A percentile compares a stretch with the other conserved stretches of the same genome.
These are phyloP conservation scores for Cucurbitaria berberidis DNA, from an alignment of 2,329 filamentous ascomycete genomes.

Conservation along the genomic window DNA sequence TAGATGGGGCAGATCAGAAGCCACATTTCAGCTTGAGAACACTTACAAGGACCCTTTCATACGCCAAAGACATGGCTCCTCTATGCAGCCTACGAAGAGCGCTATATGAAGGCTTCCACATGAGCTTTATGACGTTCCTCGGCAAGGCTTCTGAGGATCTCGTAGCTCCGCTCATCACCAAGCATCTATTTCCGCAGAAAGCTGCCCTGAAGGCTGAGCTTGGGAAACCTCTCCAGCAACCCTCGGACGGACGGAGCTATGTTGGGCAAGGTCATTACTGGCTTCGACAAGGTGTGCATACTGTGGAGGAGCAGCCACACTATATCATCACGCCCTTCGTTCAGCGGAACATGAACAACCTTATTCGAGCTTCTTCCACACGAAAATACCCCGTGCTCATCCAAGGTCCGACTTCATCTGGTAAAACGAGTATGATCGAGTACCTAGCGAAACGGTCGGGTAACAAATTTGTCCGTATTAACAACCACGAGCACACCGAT, in stretches of 20 bases:
- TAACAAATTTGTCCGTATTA: slow-evolving; percentile 97
- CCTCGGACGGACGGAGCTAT: slow-evolving; percentile 76
- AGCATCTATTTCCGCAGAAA: slow-evolving; percentile 76
- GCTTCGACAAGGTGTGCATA: slow-evolving; percentile 76
- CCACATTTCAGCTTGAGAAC: slow-evolving; percentile 97
- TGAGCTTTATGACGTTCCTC: slow-evolving; percentile 94
- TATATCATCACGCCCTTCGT: slow-evolving; percentile 98
- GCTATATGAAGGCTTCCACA: slow-evolving; percentile 93
- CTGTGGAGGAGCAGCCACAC: slow-evolving; percentile 74
- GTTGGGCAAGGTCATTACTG: slow-evolving; percentile 90
- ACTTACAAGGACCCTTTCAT: slow-evolving; percentile 85
- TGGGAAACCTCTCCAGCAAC: slow-evolving; percentile 77
- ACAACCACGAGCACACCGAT: slow-evolving; percentile 99
- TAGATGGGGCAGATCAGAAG: slow-evolving; percentile 93
- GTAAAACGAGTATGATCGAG: slow-evolving; percentile 99
- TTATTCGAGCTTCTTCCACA: slow-evolving; percentile 92
- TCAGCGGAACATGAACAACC: slow-evolving; percentile 89
- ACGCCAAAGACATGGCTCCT: slow-evolving; percentile 82
- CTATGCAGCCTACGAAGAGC: slow-evolving; percentile 85
- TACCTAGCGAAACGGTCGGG: slow-evolving; percentile 96
- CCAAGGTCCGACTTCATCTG: slow-evolving; percentile 94
- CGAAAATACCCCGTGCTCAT: slow-evolving; percentile 91
- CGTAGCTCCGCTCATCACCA: slow-evolving; percentile 78
- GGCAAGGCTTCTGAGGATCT: slow-evolving; percentile 80
- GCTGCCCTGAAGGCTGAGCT: slow-evolving; percentile 75